Conservation (phyloP, 306 rosid genomes). For the Nissolia schottii region DNA sequence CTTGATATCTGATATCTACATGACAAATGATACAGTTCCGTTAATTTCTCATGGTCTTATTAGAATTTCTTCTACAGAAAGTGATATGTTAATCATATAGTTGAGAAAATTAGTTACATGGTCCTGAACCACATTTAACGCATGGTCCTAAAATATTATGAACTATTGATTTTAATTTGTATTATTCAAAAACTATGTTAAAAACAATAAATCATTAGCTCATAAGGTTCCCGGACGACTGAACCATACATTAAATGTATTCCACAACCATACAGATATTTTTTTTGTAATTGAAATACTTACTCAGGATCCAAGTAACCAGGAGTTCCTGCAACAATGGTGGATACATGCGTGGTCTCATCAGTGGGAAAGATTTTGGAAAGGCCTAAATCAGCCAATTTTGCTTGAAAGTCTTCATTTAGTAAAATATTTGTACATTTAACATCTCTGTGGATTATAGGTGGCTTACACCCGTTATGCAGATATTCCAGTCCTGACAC, state of each 20-base stretch:
- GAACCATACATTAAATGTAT: too few species aligned
- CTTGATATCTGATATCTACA: slow-evolving; percentile 37
- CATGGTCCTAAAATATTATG: too few species aligned
- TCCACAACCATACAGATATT: too few species aligned
- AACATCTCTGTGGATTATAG: slow-evolving; percentile 31
- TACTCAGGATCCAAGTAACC: slow-evolving; percentile 48
- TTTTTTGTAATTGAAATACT: slow-evolving; percentile 27
- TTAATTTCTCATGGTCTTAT: neutral
- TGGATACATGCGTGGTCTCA: slow-evolving; percentile 20
- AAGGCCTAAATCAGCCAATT: neutral
- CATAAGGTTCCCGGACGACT: too few species aligned
- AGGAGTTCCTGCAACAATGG: slow-evolving; percentile 39
- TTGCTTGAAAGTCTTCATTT: neutral
- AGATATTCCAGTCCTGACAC: neutral
- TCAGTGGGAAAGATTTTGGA: neutral
- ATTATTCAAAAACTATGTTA: too few species aligned
- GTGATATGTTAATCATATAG: neutral
- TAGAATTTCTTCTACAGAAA: neutral
- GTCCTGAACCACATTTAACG: too few species aligned
- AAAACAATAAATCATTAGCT: too few species aligned
- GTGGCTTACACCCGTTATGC: slow-evolving; percentile 41
- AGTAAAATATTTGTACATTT: slow-evolving; percentile 16
- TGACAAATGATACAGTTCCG: neutral
- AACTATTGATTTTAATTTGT: too few species aligned
- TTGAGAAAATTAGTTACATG: too few species aligned